Percentiles rank a stretch among this genome's conserved stretches.
Evolutionary conservation across 768 basidiomycete species (phyloP).

Genomic region (Amanita inopinata): DNA sequence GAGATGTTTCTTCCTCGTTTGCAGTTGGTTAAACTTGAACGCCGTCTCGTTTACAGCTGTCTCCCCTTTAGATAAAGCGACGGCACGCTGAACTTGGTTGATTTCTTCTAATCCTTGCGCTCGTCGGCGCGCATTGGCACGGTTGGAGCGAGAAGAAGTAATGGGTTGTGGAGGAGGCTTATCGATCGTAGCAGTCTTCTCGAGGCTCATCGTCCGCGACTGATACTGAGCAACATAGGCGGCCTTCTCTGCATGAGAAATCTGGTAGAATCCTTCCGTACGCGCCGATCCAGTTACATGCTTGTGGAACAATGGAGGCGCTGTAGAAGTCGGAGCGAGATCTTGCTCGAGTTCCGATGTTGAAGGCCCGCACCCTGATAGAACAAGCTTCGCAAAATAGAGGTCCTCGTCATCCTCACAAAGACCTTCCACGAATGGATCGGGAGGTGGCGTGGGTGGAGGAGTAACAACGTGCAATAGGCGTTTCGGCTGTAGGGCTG

Average conservation of each 20-base stretch:
- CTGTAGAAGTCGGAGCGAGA: conserved; percentile 19
- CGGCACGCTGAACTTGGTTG: conserved; percentile 79
- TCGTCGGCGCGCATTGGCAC: conserved; percentile 84
- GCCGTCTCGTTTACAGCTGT: conserved; percentile 56
- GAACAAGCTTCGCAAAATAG: conserved; percentile 61
- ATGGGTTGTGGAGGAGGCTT: conserved; percentile 45
- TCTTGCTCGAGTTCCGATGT: conserved; percentile 14
- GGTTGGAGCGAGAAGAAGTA: conserved; percentile 78
- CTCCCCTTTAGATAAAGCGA: conserved; percentile 68
- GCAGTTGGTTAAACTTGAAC: conserved; percentile 99
- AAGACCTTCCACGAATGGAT: conserved; percentile 45
- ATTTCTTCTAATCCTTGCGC: conserved; percentile 93
- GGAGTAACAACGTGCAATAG: conserved; percentile 24
- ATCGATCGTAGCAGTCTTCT: conserved; percentile 32
- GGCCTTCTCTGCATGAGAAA: conserved; percentile 85
- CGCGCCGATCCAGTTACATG: conserved; percentile 83
- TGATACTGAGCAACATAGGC: conserved; percentile 88
- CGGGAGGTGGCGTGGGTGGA: conserved; percentile 39
- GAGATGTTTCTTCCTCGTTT: conserved; percentile 95
- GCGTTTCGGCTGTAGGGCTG: conserved; percentile 24
- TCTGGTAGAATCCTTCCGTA: conserved; percentile 93
- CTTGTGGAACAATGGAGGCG: conserved; percentile 50
- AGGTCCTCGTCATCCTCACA: conserved; percentile 87
- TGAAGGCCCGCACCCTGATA: conserved; percentile 30
- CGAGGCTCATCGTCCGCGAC: conserved; percentile 39